Base-by-base conservation (phyloP, 352 stramenopile species). In the Phytophthora pini region DNA sequence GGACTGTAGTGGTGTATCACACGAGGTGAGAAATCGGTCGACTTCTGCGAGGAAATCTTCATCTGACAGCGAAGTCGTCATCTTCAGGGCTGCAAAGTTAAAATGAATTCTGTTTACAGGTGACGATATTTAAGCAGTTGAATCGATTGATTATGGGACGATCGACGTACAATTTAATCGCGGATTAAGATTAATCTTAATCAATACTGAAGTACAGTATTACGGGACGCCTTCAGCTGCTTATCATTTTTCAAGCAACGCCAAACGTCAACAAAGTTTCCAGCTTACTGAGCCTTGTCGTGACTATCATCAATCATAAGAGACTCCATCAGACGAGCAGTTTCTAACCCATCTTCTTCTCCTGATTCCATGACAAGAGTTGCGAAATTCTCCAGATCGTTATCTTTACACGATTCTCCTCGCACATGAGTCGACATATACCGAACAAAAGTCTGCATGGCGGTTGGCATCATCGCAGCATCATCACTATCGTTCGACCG, bases 321-420 rank as follows among this genome's bases (percentile, higher is more conserved):
- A 20, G 38, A 51, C 22, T 62, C 54, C 61, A 74, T 74, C 43
- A 74, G 39, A 12, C 54, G 49, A 17, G 54, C 60, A 17, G 69
- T 51, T 44, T 70, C 38, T 8, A 51, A 31, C 2, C 49, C 61
- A 38, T 74, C 61, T 22, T 74, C 54, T 38, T 74, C 66, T 5
- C 39, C 66, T 3, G 66, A 70, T 24, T 47, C 51, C 9, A 56
- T 41, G 3, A 72, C 45, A 1, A 72, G 45, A 9, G 63, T 63
- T 12, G 58, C 32, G 27, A 72, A 72, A 32, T n/a, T 49, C 11
- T n/a, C 20, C 22, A 49, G 29, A 31, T 49, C 43, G 10, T 48
- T 22, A 6, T 49, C 10, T 13, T 49, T 12, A 24, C 2, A 17
- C 4, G 43, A 49, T 34, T 31, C 13, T 17, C 43, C 43, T 9